Base-by-base conservation (phyloP, 306 rosid species). In the Casuarina cunninghamiana region DNA sequence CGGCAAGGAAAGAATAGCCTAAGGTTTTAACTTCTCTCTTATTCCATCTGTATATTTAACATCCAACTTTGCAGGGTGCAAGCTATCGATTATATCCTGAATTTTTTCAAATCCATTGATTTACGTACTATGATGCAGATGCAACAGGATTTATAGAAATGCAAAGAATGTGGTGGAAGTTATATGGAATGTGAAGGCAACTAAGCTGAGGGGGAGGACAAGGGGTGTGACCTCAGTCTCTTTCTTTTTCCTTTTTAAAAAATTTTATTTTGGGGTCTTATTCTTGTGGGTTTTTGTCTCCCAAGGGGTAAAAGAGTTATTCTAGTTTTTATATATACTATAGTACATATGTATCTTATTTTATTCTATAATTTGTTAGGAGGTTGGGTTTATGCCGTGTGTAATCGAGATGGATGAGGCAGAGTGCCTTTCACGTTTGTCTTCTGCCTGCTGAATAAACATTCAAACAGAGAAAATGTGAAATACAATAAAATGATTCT, bases 341-440 rank as follows among this genome's bases (percentile, higher is more conserved):
- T 42, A 88, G 86, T 82, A 85, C 90, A 84, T 87, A 88, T 86
- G 82, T 87, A 80, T 85, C 21, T 38, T 88, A 81, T 83, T 69
- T 86, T 77, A 76, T 76, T 78, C 78, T 76, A 75, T 72, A 68
- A 73, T 71, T 37, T 80, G 55, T 60, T 77, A 71, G 89, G 84
- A 77, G 81, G 78, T 75, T 83, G 84, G 84, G 86, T 72, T 80
- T 81, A 86, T 84, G 88, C 39, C 65, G 73, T 83, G 80, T 88
- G 94, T 79, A 79, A 77, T 76, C 75, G 57, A 81, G 80, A 3
- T 82, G 81, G 74, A 10, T 53, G 71, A 75, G 82, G 89, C 81
- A 66, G 78, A 73, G 78, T 80, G 78, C 75, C 75, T 71, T 71
- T 72, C 77, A 69, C 75, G 78, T 80, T 26, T 60, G 85, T 38